These are phyloP conservation scores for Cyclotella cryptica DNA, from an alignment of 108 stramenopile species.

Conservation along the genomic window DNA sequence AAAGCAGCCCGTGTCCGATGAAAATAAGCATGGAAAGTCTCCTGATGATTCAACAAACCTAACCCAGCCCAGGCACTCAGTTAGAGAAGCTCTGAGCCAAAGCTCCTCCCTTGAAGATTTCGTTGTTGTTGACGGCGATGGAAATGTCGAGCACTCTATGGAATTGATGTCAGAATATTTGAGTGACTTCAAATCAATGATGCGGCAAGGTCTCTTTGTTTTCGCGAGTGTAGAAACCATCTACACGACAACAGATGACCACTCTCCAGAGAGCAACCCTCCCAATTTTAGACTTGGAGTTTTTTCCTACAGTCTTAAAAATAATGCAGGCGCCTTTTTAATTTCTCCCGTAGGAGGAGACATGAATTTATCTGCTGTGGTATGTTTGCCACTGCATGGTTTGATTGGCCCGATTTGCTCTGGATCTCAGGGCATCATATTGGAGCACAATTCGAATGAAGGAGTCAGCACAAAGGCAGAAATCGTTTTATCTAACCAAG, in stretches of 20 bases:
- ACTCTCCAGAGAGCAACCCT: background rate
- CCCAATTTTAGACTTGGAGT: conserved; percentile 39
- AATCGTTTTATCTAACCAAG: conserved; percentile 50
- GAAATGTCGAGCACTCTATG: conserved; percentile 3
- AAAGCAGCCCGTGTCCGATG: background rate
- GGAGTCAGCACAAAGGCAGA: conserved; percentile 17
- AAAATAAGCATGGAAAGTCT: background rate
- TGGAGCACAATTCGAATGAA: conserved; percentile 13
- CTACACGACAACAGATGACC: conserved; percentile 5
- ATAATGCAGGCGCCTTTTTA: conserved; percentile 18
- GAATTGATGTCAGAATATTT: conserved; percentile 27
- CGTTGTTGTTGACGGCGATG: conserved; percentile 2
- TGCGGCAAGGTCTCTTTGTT: conserved; percentile 48
- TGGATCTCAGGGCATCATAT: conserved; percentile 37
- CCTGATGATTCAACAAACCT: background rate
- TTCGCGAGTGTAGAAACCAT: conserved; percentile 35
- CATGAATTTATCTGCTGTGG: background rate
- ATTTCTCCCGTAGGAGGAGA: conserved; percentile 30
- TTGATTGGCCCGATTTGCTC: background rate
- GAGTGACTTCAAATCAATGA: conserved; percentile 42
- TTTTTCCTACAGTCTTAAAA: conserved; percentile 35
- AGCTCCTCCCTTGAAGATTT: conserved; percentile 25
- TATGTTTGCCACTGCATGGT: conserved; percentile 1
- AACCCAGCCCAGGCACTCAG: conserved; percentile 32
- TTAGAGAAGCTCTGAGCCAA: conserved; percentile 39